phyloP scores from a whole-genome alignment of 345 rosid genomes.

The Xanthoceras sorbifolium region DNA sequence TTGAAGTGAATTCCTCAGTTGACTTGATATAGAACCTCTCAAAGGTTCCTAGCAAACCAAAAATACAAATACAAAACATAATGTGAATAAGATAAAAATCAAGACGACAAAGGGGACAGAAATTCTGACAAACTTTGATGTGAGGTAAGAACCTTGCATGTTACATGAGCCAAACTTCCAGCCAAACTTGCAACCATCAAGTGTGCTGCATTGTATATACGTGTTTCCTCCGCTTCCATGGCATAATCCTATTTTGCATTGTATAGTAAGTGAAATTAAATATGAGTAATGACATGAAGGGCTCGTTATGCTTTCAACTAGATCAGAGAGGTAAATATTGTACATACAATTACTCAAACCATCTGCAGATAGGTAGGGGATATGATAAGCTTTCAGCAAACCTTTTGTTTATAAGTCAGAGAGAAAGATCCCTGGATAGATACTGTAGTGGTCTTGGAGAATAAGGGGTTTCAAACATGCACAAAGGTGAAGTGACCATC shows the following conservation, averaged over 20 bases:
- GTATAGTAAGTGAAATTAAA: neutral
- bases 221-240: conserved; percentile 85
- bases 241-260: conserved; percentile 70
- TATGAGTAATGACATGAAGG: neutral
- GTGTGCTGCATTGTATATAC: conserved; percentile 90
- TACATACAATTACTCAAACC: neutral
- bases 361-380: neutral
- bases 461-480: neutral
- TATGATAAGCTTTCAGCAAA: neutral
- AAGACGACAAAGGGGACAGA: neutral
- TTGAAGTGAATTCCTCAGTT: conserved; percentile 77
- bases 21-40: conserved; percentile 85
- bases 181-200: conserved; percentile 99
- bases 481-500: neutral
- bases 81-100: conserved; percentile 8
- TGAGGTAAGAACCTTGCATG: conserved; percentile 78
- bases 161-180: conserved; percentile 98
- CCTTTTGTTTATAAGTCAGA: neutral
- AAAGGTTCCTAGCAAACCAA: conserved; percentile 75
- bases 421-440: neutral
- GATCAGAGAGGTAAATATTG: neutral
- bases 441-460: neutral
- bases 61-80: conserved; percentile 13
- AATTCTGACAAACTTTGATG: conserved; percentile 5
- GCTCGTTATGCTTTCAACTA: neutral